phyloP scores from a whole-genome alignment of 371 early-diverging fungal genomes.

The Mucor sp. region DNA sequence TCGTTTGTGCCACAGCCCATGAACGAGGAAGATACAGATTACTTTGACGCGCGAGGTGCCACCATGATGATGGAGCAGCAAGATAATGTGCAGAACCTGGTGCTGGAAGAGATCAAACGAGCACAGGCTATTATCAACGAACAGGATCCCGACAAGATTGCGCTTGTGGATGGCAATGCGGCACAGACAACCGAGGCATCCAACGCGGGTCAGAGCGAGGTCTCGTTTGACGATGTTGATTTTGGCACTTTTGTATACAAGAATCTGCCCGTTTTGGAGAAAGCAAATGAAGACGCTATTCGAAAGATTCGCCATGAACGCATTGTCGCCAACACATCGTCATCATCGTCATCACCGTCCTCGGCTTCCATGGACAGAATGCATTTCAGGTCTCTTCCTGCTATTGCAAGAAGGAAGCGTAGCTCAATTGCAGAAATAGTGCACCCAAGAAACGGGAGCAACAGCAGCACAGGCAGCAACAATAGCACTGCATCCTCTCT shows the following conservation, averaged over 20 bases:
- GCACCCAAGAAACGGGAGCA: background rate
- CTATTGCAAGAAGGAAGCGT: constrained; percentile 20
- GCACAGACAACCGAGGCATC: background rate
- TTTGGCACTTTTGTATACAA: constrained; percentile 94
- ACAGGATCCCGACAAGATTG: constrained; percentile 37
- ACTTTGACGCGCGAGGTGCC: constrained; percentile 91
- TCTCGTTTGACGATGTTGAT: constrained; percentile 52
- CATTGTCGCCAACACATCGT: constrained; percentile 18
- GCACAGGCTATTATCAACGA: constrained; percentile 48
- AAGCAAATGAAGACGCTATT: constrained; percentile 84
- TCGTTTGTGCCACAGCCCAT: constrained; percentile 85
- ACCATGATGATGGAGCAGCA: constrained; percentile 49
- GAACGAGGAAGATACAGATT: constrained; percentile 85
- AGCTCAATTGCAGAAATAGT: constrained; percentile 21
- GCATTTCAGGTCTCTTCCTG: constrained; percentile 17
- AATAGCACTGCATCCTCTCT: background rate
- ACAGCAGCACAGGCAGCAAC: background rate
- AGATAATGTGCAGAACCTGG: constrained; percentile 19
- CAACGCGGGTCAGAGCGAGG: background rate
- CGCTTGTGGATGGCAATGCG: constrained; percentile 7
- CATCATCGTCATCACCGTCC: constrained; percentile 5
- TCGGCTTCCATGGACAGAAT: background rate
- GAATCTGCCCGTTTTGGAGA: constrained; percentile 85
- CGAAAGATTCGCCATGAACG: constrained; percentile 65
- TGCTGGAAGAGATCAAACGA: constrained; percentile 33